Evolutionary conservation across 768 basidiomycete species (phyloP).

Genomic region (Amanita pseudoporphyria): DNA sequence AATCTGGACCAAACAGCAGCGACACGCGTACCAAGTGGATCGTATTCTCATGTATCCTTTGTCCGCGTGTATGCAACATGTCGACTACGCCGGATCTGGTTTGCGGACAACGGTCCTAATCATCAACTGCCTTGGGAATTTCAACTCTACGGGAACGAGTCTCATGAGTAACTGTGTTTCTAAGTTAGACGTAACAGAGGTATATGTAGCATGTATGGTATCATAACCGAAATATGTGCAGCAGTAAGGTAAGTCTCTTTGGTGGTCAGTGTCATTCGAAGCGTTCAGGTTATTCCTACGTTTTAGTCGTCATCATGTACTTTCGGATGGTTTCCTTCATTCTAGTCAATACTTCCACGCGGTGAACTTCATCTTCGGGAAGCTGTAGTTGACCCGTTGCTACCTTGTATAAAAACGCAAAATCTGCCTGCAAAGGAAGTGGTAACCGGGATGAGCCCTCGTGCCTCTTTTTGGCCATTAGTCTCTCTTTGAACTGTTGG

Average conservation of each 20-base stretch:
- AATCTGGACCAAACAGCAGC: background rate
- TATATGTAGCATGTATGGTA: conserved; percentile 3
- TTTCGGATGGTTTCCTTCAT: conserved; percentile 32
- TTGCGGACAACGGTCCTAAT: conserved; percentile 38
- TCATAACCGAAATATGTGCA: background rate
- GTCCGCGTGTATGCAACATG: conserved; percentile 74
- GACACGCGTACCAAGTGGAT: conserved; percentile 33
- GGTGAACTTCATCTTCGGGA: conserved; percentile 43
- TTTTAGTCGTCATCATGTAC: conserved; percentile 12
- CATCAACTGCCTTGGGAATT: conserved; percentile 69
- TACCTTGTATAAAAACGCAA: conserved; percentile 64
- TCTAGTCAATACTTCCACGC: conserved; percentile 41
- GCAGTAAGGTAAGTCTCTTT: background rate
- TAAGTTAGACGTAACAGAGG: background rate
- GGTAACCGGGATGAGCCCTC: conserved; percentile 53
- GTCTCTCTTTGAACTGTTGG: conserved; percentile 72
- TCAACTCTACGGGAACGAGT: conserved; percentile 38
- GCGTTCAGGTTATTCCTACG: background rate
- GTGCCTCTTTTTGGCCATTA: conserved; percentile 53
- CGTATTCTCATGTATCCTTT: conserved; percentile 59
- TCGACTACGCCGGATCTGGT: conserved; percentile 69
- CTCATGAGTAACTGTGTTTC: background rate
- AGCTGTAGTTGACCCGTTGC: conserved; percentile 43
- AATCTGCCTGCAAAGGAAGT: conserved; percentile 82
- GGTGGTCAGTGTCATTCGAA: background rate